Conservation (phyloP, 2,329 filamentous ascomycete genomes). For the Myriangium duriaei region DNA sequence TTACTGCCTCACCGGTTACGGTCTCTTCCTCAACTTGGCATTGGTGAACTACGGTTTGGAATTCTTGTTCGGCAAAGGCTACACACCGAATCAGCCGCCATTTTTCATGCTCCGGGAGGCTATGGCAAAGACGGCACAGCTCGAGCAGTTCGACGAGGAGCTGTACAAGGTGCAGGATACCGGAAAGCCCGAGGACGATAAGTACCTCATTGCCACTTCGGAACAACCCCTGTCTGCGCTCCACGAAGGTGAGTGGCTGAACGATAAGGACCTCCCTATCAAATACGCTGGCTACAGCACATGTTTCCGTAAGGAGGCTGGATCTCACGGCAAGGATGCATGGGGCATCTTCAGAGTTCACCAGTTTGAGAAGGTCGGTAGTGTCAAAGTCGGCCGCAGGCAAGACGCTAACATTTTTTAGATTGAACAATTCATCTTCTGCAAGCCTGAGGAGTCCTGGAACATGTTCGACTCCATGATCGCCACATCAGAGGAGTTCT, state of each 20-base stretch:
- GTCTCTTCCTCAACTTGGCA: conserved; percentile 82
- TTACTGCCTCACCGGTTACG: conserved; percentile 83
- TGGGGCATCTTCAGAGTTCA: conserved; percentile 98
- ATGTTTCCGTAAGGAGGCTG: conserved; percentile 92
- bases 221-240: conserved; percentile 84
- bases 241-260: conserved; percentile 88
- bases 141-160: conserved; percentile 95
- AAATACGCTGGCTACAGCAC: conserved; percentile 83
- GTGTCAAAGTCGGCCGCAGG: conserved; percentile 21
- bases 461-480: conserved; percentile 93
- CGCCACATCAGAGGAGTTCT: conserved; percentile 80
- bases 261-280: conserved; percentile 72
- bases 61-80: conserved; percentile 66
- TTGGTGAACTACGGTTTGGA: conserved; percentile 91
- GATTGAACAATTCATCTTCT: conserved; percentile 66
- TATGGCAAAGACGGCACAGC: conserved; percentile 96
- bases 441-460: conserved; percentile 84
- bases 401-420: conserved; percentile 3
- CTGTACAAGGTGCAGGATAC: conserved; percentile 88
- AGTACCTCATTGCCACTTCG: conserved; percentile 70
- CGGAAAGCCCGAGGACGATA: conserved; percentile 70
- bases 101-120: conserved; percentile 91
- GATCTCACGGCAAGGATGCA: conserved; percentile 79
- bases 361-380: conserved; percentile 76
- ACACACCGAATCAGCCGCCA: conserved; percentile 52